phyloP scores from a whole-genome alignment of 108 stramenopile species.

The Pseudonitzschia multiseries region DNA sequence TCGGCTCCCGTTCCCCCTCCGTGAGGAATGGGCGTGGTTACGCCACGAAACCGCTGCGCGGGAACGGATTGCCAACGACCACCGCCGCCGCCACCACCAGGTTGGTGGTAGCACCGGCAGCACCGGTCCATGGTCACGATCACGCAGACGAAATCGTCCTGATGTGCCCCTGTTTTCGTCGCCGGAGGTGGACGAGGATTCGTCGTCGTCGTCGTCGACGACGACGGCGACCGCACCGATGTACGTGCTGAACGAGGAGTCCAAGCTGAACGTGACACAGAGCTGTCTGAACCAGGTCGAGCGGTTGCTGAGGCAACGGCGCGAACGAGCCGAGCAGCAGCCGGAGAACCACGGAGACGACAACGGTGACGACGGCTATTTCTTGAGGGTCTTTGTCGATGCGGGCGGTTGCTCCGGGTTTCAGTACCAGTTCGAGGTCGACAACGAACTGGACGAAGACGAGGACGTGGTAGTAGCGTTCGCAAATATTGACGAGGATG shows the following conservation, averaged over 20 bases:
- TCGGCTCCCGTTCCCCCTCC: too few species aligned
- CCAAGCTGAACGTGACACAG: slow-evolving; percentile 32
- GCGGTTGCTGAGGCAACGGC: slow-evolving; percentile 27
- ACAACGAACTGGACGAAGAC: slow-evolving; percentile 56
- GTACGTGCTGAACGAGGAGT: slow-evolving; percentile 23
- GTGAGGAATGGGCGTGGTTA: too few species aligned
- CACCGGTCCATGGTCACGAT: slow-evolving; percentile 14
- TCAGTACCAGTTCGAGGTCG: slow-evolving; percentile 82
- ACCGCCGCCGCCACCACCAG: too few species aligned
- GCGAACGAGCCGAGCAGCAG: slow-evolving; percentile 9
- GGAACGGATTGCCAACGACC: too few species aligned
- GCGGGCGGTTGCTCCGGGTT: slow-evolving; percentile 91
- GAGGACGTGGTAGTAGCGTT: slow-evolving; percentile 67
- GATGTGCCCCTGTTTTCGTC: neutral
- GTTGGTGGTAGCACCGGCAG: too few species aligned
- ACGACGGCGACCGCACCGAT: neutral
- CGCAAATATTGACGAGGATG: slow-evolving; percentile 1
- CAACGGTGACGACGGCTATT: slow-evolving; percentile 23
- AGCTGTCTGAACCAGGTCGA: slow-evolving; percentile 39
- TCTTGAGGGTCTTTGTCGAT: slow-evolving; percentile 83
- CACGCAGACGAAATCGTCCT: slow-evolving; percentile 1
- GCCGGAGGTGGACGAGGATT: neutral
- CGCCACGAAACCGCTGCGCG: too few species aligned
- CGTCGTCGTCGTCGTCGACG: neutral
- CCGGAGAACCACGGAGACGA: neutral